phyloP scores from a whole-genome alignment of 129 eudicot genomes.

The Chrysanthemum makinoi region DNA sequence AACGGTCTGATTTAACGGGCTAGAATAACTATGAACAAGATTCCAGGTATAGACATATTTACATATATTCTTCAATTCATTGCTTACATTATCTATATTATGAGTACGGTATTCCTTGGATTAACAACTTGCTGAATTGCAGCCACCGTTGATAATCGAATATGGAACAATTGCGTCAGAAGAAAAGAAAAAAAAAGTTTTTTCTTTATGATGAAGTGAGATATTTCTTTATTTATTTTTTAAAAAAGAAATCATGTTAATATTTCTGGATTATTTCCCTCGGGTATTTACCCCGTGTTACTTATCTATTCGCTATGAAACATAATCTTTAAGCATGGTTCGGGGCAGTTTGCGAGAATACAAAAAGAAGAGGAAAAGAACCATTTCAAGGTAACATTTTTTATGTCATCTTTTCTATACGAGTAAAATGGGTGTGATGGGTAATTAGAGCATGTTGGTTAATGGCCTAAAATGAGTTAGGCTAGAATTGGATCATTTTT shows the following conservation, averaged over 20 bases:
- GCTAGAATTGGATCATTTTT: slow-evolving; percentile 26
- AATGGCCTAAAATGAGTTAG: background rate
- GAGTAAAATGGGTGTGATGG: background rate
- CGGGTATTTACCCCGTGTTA: background rate
- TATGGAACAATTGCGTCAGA: no score
- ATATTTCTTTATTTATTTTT: no score
- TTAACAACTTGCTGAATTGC: no score
- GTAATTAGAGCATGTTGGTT: background rate
- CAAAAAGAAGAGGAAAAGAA: slow-evolving; percentile 81
- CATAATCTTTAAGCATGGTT: slow-evolving; percentile 53
- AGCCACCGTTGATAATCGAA: no score
- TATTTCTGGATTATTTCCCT: slow-evolving; percentile 1
- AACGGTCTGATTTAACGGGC: no score
- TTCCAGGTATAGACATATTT: no score
- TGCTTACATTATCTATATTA: no score
- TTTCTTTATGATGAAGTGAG: no score
- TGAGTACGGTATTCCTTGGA: no score
- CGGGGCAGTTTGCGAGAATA: slow-evolving; percentile 64
- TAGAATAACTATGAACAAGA: no score
- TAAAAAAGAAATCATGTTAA: background rate
- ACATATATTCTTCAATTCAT: no score
- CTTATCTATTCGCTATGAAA: background rate
- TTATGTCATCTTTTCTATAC: background rate
- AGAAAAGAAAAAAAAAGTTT: no score
- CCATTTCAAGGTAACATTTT: slow-evolving; percentile 55